Evolutionary conservation across 164 flowering plant genomes (phyloP).

Genomic region (Umbilicus rupestris): DNA sequence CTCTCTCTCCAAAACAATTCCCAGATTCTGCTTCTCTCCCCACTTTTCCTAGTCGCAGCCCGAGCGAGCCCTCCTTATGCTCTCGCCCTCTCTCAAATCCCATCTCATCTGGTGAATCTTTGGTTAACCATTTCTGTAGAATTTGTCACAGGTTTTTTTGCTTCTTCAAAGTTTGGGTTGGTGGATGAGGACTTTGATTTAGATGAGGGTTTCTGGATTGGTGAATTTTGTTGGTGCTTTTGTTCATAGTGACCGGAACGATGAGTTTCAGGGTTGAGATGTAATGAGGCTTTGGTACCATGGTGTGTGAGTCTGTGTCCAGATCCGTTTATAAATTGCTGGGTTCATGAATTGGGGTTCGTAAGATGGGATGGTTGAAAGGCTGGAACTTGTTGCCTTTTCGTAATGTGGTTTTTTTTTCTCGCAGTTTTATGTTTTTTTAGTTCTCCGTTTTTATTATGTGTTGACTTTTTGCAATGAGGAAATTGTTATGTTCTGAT

Average conservation of each 20-base stretch:
- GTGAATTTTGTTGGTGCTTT: neutral
- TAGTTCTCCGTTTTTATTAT: neutral
- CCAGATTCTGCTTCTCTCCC: conserved; percentile 1
- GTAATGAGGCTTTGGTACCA: too few relatives aligned
- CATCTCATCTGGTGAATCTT: neutral
- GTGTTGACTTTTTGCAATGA: conserved; percentile 2
- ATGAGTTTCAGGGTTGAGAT: neutral
- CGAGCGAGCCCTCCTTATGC: neutral
- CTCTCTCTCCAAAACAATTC: neutral
- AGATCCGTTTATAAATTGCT: neutral
- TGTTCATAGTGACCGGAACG: too few relatives aligned
- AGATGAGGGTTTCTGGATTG: neutral
- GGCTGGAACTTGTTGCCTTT: neutral
- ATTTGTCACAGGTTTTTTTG: neutral
- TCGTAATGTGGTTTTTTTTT: neutral
- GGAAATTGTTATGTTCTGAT: neutral
- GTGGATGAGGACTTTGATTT: neutral
- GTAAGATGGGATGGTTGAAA: neutral
- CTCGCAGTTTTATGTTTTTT: neutral
- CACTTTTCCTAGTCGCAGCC: neutral
- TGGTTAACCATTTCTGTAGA: neutral
- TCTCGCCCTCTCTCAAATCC: neutral
- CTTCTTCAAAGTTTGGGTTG: neutral
- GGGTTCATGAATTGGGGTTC: neutral
- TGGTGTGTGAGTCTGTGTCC: neutral